phyloP scores from a whole-genome alignment of 2,329 filamentous ascomycete genomes.

The Talaromyces piceae region DNA sequence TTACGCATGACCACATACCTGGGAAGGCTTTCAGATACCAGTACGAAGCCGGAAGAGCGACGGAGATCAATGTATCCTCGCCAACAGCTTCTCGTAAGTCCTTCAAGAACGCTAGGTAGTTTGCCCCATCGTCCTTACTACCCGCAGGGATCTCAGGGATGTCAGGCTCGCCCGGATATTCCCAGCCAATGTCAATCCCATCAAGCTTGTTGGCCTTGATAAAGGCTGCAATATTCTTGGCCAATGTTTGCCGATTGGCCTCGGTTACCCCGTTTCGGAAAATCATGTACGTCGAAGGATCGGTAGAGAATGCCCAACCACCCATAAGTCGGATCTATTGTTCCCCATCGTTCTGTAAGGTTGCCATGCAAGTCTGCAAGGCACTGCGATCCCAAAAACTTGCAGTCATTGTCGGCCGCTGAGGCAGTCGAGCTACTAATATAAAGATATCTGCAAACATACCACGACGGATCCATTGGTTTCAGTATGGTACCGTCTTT shows the following conservation, averaged over 20 bases:
- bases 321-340: not conserved
- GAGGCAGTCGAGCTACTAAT: not conserved
- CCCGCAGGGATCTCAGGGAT: not conserved
- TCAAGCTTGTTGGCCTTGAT: slow-evolving; percentile 33
- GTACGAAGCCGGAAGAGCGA: not conserved
- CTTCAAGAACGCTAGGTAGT: not conserved
- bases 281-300: slow-evolving; percentile 27
- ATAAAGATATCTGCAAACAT: not conserved
- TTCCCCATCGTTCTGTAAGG: not conserved
- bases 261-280: slow-evolving; percentile 26
- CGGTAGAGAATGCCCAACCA: slow-evolving; percentile 21
- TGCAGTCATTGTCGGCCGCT: not conserved
- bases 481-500: no score
- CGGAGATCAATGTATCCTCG: not conserved
- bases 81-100: not conserved
- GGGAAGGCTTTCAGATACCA: not conserved
- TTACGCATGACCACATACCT: no score
- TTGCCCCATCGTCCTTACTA: not conserved
- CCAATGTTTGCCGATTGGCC: slow-evolving; percentile 32
- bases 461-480: not conserved
- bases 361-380: not conserved
- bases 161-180: slow-evolving; percentile 23
- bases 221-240: slow-evolving; percentile 31
- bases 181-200: slow-evolving; percentile 34
- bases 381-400: not conserved